Conservation (phyloP, 768 basidiomycete species). For the Daedaleopsis nitida region DNA sequence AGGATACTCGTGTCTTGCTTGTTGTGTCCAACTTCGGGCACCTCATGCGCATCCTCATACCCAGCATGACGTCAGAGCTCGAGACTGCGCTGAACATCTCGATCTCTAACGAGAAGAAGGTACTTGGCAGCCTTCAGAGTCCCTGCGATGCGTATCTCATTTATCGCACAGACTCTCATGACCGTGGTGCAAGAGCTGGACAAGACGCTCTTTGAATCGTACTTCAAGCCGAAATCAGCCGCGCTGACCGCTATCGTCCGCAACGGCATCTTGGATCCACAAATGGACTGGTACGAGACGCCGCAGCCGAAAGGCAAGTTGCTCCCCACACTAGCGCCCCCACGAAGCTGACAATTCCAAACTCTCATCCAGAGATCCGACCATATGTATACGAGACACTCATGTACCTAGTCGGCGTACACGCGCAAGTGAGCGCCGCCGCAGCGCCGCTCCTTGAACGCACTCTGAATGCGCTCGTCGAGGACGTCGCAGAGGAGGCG, state of each 20-base stretch:
- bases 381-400: constrained; percentile 91
- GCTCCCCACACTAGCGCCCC: not conserved
- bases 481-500: constrained; percentile 82
- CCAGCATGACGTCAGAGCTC: constrained; percentile 78
- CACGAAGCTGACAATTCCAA: not conserved
- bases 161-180: constrained; percentile 57
- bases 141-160: not conserved
- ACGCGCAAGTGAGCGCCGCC: constrained; percentile 84
- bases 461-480: constrained; percentile 78
- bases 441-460: constrained; percentile 82
- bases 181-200: constrained; percentile 84
- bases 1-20: constrained; percentile 87
- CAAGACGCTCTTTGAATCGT: constrained; percentile 86
- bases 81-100: constrained; percentile 74
- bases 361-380: constrained; percentile 70
- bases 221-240: constrained; percentile 80
- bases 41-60: constrained; percentile 69
- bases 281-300: constrained; percentile 94
- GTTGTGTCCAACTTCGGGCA: constrained; percentile 89
- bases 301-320: constrained; percentile 84
- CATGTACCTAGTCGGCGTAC: constrained; percentile 87
- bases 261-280: constrained; percentile 73
- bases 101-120: constrained; percentile 73
- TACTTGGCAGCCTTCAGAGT: constrained; percentile 29
- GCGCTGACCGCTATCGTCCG: constrained; percentile 67